Conservation (phyloP, 345 rosid species). For the Arabidopsis thaliana region DNA sequence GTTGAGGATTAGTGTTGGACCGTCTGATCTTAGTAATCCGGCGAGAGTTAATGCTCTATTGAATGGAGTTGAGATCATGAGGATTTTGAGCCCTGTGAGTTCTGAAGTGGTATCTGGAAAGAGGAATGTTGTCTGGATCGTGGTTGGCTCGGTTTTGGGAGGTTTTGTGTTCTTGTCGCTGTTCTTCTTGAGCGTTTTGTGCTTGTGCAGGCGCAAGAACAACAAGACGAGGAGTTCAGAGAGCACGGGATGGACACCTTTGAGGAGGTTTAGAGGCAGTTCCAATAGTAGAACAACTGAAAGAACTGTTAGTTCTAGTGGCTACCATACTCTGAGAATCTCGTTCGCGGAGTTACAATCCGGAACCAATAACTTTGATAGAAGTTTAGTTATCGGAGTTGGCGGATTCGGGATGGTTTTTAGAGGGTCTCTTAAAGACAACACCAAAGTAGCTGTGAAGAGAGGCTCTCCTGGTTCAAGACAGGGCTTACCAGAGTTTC, state of each 20-base stretch:
- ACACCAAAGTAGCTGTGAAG: constrained; percentile 84
- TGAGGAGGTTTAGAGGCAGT: constrained; percentile 77
- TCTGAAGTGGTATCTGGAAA: constrained; percentile 44
- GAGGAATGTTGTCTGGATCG: constrained; percentile 53
- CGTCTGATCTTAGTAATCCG: constrained; percentile 73
- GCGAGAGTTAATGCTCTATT: constrained; percentile 67
- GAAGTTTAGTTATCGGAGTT: constrained; percentile 68
- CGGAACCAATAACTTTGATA: constrained; percentile 85
- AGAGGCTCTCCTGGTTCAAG: constrained; percentile 91
- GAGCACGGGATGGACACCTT: constrained; percentile 81
- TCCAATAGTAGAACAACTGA: constrained; percentile 72
- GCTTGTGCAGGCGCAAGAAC: constrained; percentile 46
- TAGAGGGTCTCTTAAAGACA: constrained; percentile 79
- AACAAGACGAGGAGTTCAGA: constrained; percentile 56
- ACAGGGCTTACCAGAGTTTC: constrained; percentile 97
- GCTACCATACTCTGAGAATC: constrained; percentile 66
- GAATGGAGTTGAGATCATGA: constrained; percentile 94
- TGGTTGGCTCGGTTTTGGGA: constrained; percentile 67
- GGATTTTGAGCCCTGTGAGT: constrained; percentile 52
- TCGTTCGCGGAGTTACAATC: constrained; percentile 72
- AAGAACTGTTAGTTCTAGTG: constrained; percentile 66
- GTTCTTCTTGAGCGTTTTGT: constrained; percentile 42
- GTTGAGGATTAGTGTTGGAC: constrained; percentile 76
- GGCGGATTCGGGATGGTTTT: constrained; percentile 98
- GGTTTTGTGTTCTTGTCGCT: constrained; percentile 53